phyloP scores from a whole-genome alignment of 805 yeast genomes.

The Diddensiella transvaalensis region DNA sequence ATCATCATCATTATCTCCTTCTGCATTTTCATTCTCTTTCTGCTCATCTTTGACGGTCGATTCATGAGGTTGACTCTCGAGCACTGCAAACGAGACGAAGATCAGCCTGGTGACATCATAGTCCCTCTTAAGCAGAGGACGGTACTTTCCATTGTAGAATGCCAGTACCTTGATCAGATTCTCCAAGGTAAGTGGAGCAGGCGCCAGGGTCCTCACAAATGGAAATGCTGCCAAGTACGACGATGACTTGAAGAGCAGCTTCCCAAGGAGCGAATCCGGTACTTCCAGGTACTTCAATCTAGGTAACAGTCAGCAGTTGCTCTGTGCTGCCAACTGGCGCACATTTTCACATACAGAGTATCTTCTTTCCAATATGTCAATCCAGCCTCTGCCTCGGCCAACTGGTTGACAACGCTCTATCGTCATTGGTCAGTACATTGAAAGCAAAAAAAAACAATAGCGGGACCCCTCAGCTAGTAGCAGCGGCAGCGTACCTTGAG shows the following conservation, averaged over 20 bases:
- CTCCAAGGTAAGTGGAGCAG: constrained; percentile 35
- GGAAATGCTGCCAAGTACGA: constrained; percentile 49
- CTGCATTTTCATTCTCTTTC: constrained; percentile 11
- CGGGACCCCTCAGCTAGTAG: neutral
- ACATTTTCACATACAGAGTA: constrained; percentile 17
- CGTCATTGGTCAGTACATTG: neutral
- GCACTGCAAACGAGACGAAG: constrained; percentile 44
- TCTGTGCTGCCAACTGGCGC: neutral
- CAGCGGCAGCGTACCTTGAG: constrained; percentile 26
- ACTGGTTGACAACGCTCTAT: constrained; percentile 13
- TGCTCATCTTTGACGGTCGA: neutral
- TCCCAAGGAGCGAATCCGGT: constrained; percentile 34
- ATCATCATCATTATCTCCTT: constrained; percentile 10
- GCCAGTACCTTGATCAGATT: constrained; percentile 45
- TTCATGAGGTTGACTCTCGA: constrained; percentile 7
- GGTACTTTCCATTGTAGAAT: constrained; percentile 43
- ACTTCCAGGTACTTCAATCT: constrained; percentile 33
- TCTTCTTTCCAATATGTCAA: constrained; percentile 27
- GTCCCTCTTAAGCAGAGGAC: constrained; percentile 35
- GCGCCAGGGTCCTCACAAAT: constrained; percentile 36
- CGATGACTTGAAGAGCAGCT: constrained; percentile 40
- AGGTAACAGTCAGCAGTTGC: neutral
- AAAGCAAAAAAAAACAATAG: neutral
- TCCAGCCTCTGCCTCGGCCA: constrained; percentile 23
- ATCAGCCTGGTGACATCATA: constrained; percentile 44